A percentile compares a stretch with the other conserved stretches of the same genome.
Conservation (phyloP, 2,329 filamentous ascomycete genomes). For the Trichoderma cornu-damae region DNA sequence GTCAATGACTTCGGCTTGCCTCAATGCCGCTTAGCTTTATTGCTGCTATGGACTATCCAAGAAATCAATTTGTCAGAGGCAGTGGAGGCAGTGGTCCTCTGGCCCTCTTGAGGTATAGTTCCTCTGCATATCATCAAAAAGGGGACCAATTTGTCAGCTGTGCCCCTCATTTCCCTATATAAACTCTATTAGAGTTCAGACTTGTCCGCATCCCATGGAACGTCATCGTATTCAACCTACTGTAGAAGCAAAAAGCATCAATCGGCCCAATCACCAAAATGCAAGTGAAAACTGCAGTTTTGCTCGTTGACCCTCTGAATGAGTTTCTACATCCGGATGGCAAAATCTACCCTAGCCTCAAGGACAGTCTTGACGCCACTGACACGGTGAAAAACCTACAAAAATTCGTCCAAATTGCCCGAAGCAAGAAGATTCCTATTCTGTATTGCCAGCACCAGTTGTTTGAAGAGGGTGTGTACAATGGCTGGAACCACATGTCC, state of each 20-base stretch:
- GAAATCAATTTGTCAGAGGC: neutral
- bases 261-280: neutral
- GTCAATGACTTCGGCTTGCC: neutral
- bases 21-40: neutral
- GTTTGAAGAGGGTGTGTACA: slow-evolving; percentile 14
- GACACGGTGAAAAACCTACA: slow-evolving; percentile 17
- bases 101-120: neutral
- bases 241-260: neutral
- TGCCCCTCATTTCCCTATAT: neutral
- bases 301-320: slow-evolving; percentile 23
- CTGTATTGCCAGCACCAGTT: slow-evolving; percentile 20
- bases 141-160: neutral
- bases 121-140: neutral
- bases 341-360: slow-evolving; percentile 15
- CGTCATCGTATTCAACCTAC: neutral
- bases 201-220: neutral
- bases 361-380: slow-evolving; percentile 11
- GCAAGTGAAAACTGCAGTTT: slow-evolving; percentile 16
- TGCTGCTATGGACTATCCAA: neutral
- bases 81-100: neutral
- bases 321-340: slow-evolving; percentile 22
- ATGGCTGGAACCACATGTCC: slow-evolving; percentile 18
- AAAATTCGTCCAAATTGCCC: slow-evolving; percentile 12
- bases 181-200: neutral
- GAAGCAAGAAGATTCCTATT: slow-evolving; percentile 17